Evolutionary conservation across 1,284 basidiomycete genomes (phyloP), one percentile per base, ranked within the genome.

Genomic region (Cystobasidiaceae sp.): DNA sequence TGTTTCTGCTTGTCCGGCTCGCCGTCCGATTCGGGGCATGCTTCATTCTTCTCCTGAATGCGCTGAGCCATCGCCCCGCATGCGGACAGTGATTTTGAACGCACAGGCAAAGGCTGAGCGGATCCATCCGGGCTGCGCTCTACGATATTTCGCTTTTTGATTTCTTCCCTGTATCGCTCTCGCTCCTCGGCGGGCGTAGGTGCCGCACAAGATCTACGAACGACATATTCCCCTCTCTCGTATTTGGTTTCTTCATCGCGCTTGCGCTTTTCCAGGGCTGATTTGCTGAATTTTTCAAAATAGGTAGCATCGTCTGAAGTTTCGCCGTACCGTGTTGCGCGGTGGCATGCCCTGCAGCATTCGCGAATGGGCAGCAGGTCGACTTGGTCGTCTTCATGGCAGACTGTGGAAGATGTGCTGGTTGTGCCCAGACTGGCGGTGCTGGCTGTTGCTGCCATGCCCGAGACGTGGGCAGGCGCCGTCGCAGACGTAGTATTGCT

Each of bases 251-350:
- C 41, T 49, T 64, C 61, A 41, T 64, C 61, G 21, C 61, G 11
- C 23, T 64, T 51, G 13, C 61, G 51, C 44, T 64, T 64, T 27
- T 34, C 43, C 39, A 46, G 30, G 17, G 61, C 61, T 27, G 51
- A 28, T 37, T 55, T 45, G 8, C 41, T 44, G 51, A 51, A 64
- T 23, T 48, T 34, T 32, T 64, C 61, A 19, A 45, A n/a, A 25
- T 64, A 64, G 3, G 41, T 41, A 33, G 27, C 33, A 33, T 55
- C 48, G 3, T 30, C 9, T n/a, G 39, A 46, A 13, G 17, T 32
- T 21, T 49, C 52, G 0, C 51, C 61, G 25, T 64, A 64, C 8
- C 30, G 19, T 5, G 52, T 37, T 34, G 61, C 61, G 27, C 33
- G 33, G 15, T 45, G 13, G 33, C 61, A 64, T 6, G 39, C 49